These are phyloP conservation scores for Chlamydomonas incerta DNA, from an alignment of 139 green algal species.

Conservation along the genomic window DNA sequence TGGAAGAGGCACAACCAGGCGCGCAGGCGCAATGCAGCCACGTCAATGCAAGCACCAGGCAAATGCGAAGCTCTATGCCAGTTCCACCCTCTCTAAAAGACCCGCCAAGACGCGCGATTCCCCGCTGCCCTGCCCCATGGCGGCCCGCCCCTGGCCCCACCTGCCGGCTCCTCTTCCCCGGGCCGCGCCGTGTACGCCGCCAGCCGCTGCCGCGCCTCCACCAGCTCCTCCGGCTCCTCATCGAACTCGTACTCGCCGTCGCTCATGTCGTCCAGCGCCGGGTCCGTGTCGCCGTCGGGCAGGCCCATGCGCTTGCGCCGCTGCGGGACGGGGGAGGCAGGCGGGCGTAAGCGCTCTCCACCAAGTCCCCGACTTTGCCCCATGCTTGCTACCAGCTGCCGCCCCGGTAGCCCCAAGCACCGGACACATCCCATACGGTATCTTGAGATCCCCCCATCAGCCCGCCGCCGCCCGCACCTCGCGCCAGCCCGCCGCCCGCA, in stretches of 20 bases:
- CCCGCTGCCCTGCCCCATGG: too few species aligned
- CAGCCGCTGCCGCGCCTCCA: constrained; percentile 59
- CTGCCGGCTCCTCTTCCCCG: constrained; percentile 64
- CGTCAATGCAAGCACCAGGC: too few species aligned
- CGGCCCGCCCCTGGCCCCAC: constrained; percentile 18
- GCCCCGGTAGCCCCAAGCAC: too few species aligned
- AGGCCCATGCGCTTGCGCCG: constrained; percentile 75
- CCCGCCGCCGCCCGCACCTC: constrained; percentile 66
- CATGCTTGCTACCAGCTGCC: too few species aligned
- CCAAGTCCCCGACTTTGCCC: too few species aligned
- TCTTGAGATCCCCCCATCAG: background rate
- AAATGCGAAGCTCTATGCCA: too few species aligned
- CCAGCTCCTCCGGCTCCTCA: constrained; percentile 69
- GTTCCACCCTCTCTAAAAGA: too few species aligned
- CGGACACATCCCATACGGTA: background rate
- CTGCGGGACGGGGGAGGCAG: constrained; percentile 57
- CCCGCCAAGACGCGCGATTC: too few species aligned
- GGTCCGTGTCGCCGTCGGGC: constrained; percentile 80
- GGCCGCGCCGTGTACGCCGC: constrained; percentile 56
- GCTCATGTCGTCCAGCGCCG: constrained; percentile 74
- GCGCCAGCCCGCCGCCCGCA: constrained; percentile 69
- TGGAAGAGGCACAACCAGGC: background rate
- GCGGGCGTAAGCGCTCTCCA: too few species aligned
- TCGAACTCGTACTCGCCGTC: constrained; percentile 56
- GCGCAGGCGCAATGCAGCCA: too few species aligned